These are phyloP conservation scores for Lepiota subincarnata DNA, from an alignment of 768 basidiomycete genomes.

Conservation along the genomic window DNA sequence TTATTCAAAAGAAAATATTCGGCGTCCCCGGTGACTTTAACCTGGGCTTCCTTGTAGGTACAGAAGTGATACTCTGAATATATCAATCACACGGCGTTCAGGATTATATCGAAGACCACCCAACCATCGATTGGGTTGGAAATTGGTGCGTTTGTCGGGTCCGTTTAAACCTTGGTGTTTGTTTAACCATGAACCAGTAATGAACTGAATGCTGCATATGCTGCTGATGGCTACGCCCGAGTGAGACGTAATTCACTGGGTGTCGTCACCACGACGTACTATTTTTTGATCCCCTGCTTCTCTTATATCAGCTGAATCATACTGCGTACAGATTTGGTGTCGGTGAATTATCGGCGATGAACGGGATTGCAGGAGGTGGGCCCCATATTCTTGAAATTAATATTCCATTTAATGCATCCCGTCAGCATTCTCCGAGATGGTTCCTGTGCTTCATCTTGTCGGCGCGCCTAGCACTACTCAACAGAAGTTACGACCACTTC, in stretches of 20 bases:
- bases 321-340: constrained; percentile 66
- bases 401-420: not conserved
- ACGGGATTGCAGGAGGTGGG: constrained; percentile 74
- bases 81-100: constrained; percentile 22
- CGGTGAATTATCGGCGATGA: constrained; percentile 84
- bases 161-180: not conserved
- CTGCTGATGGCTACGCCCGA: constrained; percentile 90
- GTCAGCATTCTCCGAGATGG: constrained; percentile 79
- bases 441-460: constrained; percentile 85
- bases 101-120: constrained; percentile 82
- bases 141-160: constrained; percentile 51
- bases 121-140: constrained; percentile 80
- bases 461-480: constrained; percentile 74
- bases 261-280: constrained; percentile 38
- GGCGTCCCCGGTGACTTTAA: constrained; percentile 90
- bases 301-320: no score
- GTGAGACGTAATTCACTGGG: constrained; percentile 73
- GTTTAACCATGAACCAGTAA: constrained; percentile 42
- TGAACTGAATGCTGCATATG: constrained; percentile 85
- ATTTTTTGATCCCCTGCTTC: not conserved
- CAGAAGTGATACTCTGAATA: not conserved
- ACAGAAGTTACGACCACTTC: constrained; percentile 63
- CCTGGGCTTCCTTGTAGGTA: constrained; percentile 54
- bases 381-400: not conserved
- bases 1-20: constrained; percentile 57